These are phyloP conservation scores for Lepidium africanum DNA, from an alignment of 345 rosid species.

Conservation along the genomic window DNA sequence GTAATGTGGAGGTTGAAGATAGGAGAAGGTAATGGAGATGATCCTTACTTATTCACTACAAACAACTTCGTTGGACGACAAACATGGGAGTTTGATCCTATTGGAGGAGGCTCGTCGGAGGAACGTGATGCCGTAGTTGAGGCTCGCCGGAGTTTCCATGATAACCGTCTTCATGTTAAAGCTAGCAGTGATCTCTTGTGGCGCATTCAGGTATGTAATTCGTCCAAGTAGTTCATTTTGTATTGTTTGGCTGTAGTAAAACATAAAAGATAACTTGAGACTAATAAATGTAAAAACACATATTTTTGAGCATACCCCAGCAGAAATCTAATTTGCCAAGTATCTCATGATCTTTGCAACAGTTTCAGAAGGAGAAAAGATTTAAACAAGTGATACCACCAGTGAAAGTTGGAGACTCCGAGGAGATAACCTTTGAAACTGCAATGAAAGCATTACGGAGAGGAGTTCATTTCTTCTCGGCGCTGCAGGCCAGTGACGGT, in stretches of 20 bases:
- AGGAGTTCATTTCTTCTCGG: constrained; percentile 27
- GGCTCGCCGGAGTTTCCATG: constrained; percentile 19
- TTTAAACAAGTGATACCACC: constrained; percentile 33
- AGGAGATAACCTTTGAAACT: constrained; percentile 29
- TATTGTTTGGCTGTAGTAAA: too few relatives aligned
- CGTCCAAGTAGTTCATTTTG: too few relatives aligned
- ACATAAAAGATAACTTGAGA: background rate
- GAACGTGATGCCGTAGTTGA: constrained; percentile 7
- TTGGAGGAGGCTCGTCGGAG: constrained; percentile 13
- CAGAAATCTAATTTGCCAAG: background rate
- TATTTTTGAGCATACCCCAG: background rate
- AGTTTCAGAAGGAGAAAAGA: constrained; percentile 37
- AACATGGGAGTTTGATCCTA: constrained; percentile 23
- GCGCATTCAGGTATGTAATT: constrained; percentile 25
- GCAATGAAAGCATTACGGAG: constrained; percentile 29
- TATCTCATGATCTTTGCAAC: background rate
- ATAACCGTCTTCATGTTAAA: constrained; percentile 19
- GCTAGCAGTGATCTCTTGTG: constrained; percentile 25
- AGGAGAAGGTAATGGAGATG: constrained; percentile 14
- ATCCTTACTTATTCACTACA: constrained; percentile 20
- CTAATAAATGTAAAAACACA: background rate
- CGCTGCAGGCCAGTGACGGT: constrained; percentile 37
- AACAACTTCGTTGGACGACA: constrained; percentile 26
- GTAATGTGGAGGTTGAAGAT: constrained; percentile 31
- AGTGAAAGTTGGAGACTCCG: constrained; percentile 33